Evolutionary conservation across 441 rosid species (phyloP).

Genomic region (Viola pubescens): DNA sequence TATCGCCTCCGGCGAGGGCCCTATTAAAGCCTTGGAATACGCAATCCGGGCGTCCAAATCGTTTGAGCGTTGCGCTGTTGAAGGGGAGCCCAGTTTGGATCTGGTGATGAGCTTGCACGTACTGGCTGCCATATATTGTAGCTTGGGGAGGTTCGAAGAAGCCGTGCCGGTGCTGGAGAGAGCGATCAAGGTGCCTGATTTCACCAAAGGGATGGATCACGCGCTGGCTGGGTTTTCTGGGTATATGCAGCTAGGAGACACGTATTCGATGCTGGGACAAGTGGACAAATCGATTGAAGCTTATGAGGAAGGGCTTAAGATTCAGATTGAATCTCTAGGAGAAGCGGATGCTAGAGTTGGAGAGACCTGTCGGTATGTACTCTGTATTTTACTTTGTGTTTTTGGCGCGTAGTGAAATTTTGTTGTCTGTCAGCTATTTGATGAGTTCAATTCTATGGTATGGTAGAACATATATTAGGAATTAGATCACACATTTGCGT

Average conservation of each 20-base stretch:
- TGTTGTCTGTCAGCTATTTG: background rate
- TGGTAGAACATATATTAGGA: too few relatives aligned
- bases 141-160: constrained; percentile 83
- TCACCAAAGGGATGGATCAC: constrained; percentile 69
- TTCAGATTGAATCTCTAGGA: constrained; percentile 89
- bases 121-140: constrained; percentile 84
- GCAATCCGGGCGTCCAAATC: constrained; percentile 86
- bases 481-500: too few relatives aligned
- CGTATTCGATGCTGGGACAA: constrained; percentile 87
- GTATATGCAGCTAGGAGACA: constrained; percentile 93
- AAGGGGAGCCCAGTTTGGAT: constrained; percentile 66
- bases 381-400: background rate
- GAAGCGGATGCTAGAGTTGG: constrained; percentile 95
- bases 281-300: constrained; percentile 76
- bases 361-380: constrained; percentile 88
- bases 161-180: constrained; percentile 80
- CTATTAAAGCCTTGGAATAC: constrained; percentile 73
- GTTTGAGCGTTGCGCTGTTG: constrained; percentile 65
- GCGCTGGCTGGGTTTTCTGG: constrained; percentile 94
- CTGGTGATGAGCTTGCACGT: constrained; percentile 97
- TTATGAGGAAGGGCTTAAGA: constrained; percentile 83
- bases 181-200: constrained; percentile 71
- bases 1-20: constrained; percentile 90
- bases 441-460: too few relatives aligned
- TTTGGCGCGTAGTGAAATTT: background rate